Conservation (phyloP, 2,329 filamentous ascomycete genomes). For the Arthrobotrys entomopaga region DNA sequence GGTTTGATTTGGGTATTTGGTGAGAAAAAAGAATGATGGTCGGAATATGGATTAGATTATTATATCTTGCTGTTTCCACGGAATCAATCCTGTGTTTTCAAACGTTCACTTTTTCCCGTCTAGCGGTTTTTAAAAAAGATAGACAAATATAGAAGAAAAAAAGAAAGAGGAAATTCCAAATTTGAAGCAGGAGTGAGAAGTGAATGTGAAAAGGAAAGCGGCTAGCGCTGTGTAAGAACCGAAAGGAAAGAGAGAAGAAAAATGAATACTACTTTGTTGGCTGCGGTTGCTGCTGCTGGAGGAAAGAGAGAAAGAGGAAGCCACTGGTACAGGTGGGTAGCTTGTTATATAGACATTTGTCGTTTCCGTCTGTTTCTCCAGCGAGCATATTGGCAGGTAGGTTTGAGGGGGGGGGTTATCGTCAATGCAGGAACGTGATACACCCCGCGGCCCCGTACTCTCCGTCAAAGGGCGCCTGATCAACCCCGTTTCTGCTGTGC, state of each 20-base stretch:
- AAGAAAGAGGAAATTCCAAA: constrained; percentile 23
- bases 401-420: no score
- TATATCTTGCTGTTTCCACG: constrained; percentile 27
- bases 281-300: constrained; percentile 49
- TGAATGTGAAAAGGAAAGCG: constrained; percentile 42
- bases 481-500: not conserved
- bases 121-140: constrained; percentile 46
- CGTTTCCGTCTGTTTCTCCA: not conserved
- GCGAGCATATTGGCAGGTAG: constrained; percentile 9
- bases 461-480: constrained; percentile 13
- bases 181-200: constrained; percentile 22
- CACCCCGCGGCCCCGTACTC: constrained; percentile 16
- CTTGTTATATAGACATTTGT: constrained; percentile 33
- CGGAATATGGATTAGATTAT: constrained; percentile 6
- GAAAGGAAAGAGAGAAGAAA: constrained; percentile 33
- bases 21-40: constrained; percentile 12
- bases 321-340: constrained; percentile 17
- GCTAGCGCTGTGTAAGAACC: constrained; percentile 43
- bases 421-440: constrained; percentile 37
- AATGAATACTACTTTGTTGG: constrained; percentile 51
- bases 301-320: constrained; percentile 18
- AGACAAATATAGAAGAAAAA: constrained; percentile 27
- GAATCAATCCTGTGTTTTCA: constrained; percentile 54
- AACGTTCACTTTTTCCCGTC: constrained; percentile 52
- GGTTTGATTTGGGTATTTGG: constrained; percentile 6